Conservation (phyloP, 75 land plant species). For the Isoetes taiwanensis region DNA sequence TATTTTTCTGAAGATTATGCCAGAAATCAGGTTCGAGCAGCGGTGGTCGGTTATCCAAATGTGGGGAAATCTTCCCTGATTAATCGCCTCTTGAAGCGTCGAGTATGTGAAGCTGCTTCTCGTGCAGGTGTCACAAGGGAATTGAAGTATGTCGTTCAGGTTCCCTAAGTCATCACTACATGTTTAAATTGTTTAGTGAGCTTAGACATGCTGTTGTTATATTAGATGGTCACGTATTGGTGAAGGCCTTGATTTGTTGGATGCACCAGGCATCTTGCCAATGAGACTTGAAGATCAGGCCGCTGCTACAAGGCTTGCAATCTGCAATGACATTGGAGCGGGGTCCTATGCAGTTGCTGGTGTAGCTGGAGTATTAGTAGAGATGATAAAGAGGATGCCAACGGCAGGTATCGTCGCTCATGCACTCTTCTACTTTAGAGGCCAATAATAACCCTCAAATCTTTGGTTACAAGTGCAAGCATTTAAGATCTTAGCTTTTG, state of each 20-base stretch:
- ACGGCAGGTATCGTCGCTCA: constrained; percentile 41
- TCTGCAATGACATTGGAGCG: constrained; percentile 97
- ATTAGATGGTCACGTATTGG: constrained; percentile 85
- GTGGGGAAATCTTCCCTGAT: constrained; percentile 95
- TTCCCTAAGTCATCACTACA: constrained; percentile 5
- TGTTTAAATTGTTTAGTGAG: background rate
- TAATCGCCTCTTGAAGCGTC: constrained; percentile 75
- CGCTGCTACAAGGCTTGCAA: constrained; percentile 84
- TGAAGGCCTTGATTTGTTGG: constrained; percentile 75
- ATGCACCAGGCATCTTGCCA: constrained; percentile 90
- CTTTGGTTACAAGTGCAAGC: too few relatives aligned
- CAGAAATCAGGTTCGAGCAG: constrained; percentile 88
- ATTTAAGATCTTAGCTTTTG: too few relatives aligned
- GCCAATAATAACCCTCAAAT: too few relatives aligned
- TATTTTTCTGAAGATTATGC: background rate
- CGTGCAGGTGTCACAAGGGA: constrained; percentile 86
- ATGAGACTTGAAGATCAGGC: constrained; percentile 82
- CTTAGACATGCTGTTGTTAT: background rate
- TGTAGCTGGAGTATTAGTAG: constrained; percentile 79
- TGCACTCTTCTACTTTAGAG: too few relatives aligned
- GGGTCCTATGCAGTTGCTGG: constrained; percentile 73
- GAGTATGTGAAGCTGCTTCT: constrained; percentile 81
- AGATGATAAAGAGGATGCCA: constrained; percentile 56
- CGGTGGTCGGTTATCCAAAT: constrained; percentile 96
- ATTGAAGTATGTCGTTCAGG: constrained; percentile 42